These are phyloP conservation scores for Saccharomycopsis hybrid DNA, from an alignment of 1,139 yeast genomes.

Conservation along the genomic window DNA sequence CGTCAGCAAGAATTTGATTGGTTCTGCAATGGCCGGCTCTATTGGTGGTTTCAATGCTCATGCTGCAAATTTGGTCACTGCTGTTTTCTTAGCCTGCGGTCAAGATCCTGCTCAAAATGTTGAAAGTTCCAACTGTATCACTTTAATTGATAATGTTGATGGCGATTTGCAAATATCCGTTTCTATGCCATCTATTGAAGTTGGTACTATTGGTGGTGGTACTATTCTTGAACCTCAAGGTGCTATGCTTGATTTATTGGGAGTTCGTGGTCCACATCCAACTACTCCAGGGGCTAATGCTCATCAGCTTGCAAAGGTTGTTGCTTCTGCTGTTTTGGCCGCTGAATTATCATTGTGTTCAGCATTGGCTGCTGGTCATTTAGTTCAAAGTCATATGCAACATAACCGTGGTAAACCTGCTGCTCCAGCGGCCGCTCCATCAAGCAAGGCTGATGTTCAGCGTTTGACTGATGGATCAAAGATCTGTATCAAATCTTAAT, in stretches of 20 bases:
- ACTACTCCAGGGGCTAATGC: conserved; percentile 93
- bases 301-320: conserved; percentile 87
- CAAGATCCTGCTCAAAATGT: conserved; percentile 99
- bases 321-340: conserved; percentile 93
- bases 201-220: conserved; percentile 99
- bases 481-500: conserved; percentile 36
- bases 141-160: conserved; percentile 69
- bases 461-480: conserved; percentile 65
- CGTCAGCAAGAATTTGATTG: conserved; percentile 81
- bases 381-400: conserved; percentile 96
- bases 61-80: conserved; percentile 93
- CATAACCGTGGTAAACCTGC: conserved; percentile 44
- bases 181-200: conserved; percentile 98
- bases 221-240: conserved; percentile 96
- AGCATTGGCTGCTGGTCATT: conserved; percentile 97
- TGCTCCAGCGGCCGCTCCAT: conserved; percentile 3
- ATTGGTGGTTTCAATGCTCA: conserved; percentile 98
- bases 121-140: conserved; percentile 95
- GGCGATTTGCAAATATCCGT: conserved; percentile 90
- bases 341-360: conserved; percentile 93
- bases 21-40: conserved; percentile 98
- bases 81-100: conserved; percentile 89
- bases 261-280: conserved; percentile 94
- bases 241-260: conserved; percentile 89
- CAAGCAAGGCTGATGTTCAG: conserved; percentile 37